A percentile compares a stretch with the other conserved stretches of the same genome.
Evolutionary conservation across 768 basidiomycete species (phyloP).

Genomic region (Lentinus brumalis): DNA sequence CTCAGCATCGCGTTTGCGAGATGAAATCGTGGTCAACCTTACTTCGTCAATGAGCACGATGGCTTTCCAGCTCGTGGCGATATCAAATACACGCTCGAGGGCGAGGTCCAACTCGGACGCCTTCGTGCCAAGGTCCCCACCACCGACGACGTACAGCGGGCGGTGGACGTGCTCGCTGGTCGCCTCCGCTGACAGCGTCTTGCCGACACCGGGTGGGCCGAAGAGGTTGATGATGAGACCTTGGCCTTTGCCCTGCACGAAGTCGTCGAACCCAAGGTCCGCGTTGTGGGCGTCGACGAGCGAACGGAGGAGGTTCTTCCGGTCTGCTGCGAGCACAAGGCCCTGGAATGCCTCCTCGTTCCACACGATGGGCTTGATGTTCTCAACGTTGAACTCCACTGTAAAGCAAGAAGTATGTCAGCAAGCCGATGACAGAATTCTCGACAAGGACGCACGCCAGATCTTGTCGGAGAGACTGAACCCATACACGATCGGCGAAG

Average conservation of each 20-base stretch:
- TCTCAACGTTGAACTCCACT: constrained; percentile 65
- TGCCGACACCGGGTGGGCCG: constrained; percentile 32
- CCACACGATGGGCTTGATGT: constrained; percentile 49
- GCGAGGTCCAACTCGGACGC: constrained; percentile 31
- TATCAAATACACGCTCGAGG: constrained; percentile 34
- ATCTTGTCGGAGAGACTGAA: constrained; percentile 61
- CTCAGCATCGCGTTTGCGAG: background rate
- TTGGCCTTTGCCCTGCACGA: constrained; percentile 38
- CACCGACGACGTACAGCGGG: constrained; percentile 21
- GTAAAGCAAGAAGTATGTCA: background rate
- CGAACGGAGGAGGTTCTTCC: constrained; percentile 32
- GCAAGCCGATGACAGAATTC: background rate
- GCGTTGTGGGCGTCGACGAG: constrained; percentile 34
- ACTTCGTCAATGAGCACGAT: constrained; percentile 34
- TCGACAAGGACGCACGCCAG: constrained; percentile 38
- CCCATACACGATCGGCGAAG: constrained; percentile 57
- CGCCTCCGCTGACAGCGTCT: constrained; percentile 32
- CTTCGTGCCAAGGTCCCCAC: constrained; percentile 15
- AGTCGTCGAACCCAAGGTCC: constrained; percentile 33
- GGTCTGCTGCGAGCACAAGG: constrained; percentile 33
- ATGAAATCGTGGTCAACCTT: background rate
- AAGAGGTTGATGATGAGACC: constrained; percentile 35
- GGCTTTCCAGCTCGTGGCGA: constrained; percentile 36
- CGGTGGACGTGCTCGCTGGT: constrained; percentile 25
- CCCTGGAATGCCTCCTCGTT: constrained; percentile 34